Percentiles rank a stretch among this genome's conserved stretches.
These are phyloP conservation scores for Balansia obtecta DNA, from an alignment of 2,329 filamentous ascomycete species.

Conservation along the genomic window DNA sequence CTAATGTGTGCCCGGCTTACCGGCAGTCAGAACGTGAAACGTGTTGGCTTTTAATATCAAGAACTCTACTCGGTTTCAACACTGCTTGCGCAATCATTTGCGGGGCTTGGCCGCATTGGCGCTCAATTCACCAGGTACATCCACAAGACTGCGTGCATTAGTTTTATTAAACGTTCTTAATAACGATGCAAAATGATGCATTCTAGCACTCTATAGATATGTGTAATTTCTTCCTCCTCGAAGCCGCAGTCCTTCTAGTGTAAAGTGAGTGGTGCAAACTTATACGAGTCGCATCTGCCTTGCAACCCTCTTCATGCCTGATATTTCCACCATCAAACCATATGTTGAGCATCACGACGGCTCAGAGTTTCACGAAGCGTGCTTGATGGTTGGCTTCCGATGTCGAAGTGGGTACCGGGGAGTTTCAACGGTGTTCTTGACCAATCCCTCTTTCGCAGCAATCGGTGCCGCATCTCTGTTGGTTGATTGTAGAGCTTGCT, in stretches of 20 bases:
- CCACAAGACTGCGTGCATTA: too few relatives aligned
- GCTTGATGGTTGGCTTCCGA: not conserved
- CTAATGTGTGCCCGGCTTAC: too few relatives aligned
- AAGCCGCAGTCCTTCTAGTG: not conserved
- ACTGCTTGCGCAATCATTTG: too few relatives aligned
- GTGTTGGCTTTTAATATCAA: constrained; percentile 44
- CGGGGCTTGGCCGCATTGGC: too few relatives aligned
- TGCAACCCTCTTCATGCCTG: not conserved
- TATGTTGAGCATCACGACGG: not conserved
- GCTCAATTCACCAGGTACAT: too few relatives aligned
- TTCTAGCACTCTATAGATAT: not conserved
- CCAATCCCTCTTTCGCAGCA: not conserved
- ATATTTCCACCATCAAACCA: not conserved
- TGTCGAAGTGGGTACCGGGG: not conserved
- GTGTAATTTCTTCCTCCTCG: too few relatives aligned
- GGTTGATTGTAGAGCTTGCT: not conserved
- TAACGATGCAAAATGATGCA: not conserved
- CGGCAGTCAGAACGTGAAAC: constrained; percentile 44
- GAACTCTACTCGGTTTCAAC: too few relatives aligned
- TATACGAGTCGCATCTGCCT: not conserved
- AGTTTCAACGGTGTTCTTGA: not conserved
- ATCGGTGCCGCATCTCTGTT: not conserved
- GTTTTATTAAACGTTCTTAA: not conserved
- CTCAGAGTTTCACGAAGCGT: not conserved
- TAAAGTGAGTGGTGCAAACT: not conserved